Conservation (phyloP, 2,329 filamentous ascomycete species). For the Onygena corvina region DNA sequence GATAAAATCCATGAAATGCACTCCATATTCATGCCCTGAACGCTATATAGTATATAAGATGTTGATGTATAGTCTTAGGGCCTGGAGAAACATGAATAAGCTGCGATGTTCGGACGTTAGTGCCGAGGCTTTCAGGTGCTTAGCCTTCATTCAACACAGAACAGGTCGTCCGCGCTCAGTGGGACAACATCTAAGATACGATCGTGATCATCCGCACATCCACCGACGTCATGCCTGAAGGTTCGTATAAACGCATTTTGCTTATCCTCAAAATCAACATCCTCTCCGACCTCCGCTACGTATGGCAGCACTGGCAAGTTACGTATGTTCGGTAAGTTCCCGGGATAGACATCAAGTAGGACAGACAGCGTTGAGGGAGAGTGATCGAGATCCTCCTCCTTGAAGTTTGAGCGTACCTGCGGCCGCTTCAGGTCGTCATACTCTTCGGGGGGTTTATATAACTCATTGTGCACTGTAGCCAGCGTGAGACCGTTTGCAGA, state of each 20-base stretch:
- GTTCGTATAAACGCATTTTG: slow-evolving; percentile 43
- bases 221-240: slow-evolving; percentile 57
- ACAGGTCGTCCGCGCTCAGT: slow-evolving; percentile 47
- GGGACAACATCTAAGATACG: slow-evolving; percentile 23
- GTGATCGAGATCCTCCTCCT: slow-evolving; percentile 19
- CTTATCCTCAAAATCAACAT: slow-evolving; percentile 26
- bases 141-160: slow-evolving; percentile 40
- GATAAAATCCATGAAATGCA: no score
- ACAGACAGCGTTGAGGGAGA: slow-evolving; percentile 37
- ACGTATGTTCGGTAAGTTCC: slow-evolving; percentile 37
- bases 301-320: slow-evolving; percentile 51
- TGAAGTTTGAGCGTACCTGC: slow-evolving; percentile 5
- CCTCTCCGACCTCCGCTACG: slow-evolving; percentile 43
- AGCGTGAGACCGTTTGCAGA: slow-evolving; percentile 42
- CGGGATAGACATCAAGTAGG: slow-evolving; percentile 38
- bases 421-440: slow-evolving; percentile 21
- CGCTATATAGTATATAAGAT: no score
- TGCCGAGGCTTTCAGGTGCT: not conserved
- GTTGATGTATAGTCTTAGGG: no score
- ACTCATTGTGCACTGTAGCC: slow-evolving; percentile 64
- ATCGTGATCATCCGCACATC: slow-evolving; percentile 40
- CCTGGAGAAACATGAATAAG: no score
- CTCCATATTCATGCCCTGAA: no score
- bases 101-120: no score
- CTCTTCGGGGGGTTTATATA: slow-evolving; percentile 62